Base-by-base conservation (phyloP, 768 basidiomycete genomes). In the Termitomyces sp. region DNA sequence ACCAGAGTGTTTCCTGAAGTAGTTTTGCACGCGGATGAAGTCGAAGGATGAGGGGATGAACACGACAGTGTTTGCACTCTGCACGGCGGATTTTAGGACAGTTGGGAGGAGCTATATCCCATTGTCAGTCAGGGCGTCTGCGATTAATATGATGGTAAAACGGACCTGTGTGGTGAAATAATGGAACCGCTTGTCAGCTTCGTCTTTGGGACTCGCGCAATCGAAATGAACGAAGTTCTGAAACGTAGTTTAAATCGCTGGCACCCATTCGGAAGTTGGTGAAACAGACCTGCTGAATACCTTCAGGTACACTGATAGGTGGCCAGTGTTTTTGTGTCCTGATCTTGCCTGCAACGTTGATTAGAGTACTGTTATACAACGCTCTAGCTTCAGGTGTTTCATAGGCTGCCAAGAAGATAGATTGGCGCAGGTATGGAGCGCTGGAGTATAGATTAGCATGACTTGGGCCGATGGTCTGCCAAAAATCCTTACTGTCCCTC, bases 31-130 rank as follows among this genome's bases (percentile, higher is more conserved):
- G 22, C 94, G 85, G 58, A 98, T 91, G 69, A 95, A 98, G 73
- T 98, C 97, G 69, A 96, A 95, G 54, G 95, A 98, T 0, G 93
- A 95, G 0, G 97, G 95, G 18, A 99, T 77, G 69, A 98, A 91
- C 62, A 98, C 80, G 53, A 88, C 81, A 0, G 95, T 94, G 69
- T 94, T 93, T 30, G 85, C 79, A 63, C 94, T 93, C 72, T 93
- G 91, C 6, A 98, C 93, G 0, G 97, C 97, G 2, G 95, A 98
- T 73, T 93, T 95, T 47, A 95, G 76, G 24, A 97, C 75, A 16
- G 78, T 68, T 8, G 97, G 95, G 1, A 98, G 79, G 30, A 95
- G 75, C 91, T 95, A 64, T 36, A 9, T 37, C 49, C 11, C 37
- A 53, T n/a, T n/a, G 55, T 37, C 33, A 58, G 31, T 1, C 13